phyloP scores from a whole-genome alignment of 2,329 filamentous ascomycete species.

The Aureobasidium sp. region DNA sequence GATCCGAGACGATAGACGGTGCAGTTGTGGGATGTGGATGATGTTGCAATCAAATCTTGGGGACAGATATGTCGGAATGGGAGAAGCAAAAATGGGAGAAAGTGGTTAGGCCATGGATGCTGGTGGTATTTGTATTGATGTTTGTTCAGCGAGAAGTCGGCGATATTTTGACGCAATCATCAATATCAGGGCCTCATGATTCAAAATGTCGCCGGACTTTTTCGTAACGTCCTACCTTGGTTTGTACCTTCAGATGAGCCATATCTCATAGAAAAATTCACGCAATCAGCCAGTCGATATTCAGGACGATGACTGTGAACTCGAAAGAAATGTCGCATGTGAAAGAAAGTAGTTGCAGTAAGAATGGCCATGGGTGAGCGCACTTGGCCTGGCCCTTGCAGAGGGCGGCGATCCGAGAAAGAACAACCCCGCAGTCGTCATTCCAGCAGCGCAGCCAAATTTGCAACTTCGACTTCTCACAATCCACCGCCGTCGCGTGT shows the following conservation, averaged over 20 bases:
- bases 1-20: background rate
- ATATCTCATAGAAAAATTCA: background rate
- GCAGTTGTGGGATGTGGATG: background rate
- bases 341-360: background rate
- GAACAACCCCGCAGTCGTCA: conserved; percentile 14
- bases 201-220: conserved; percentile 8
- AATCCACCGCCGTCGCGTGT: background rate
- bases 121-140: background rate
- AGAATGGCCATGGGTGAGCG: background rate
- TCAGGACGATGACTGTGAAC: background rate
- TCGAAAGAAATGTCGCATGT: background rate
- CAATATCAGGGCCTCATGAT: background rate
- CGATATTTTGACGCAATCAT: conserved; percentile 6
- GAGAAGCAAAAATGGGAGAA: background rate
- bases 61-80: background rate
- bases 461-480: conserved; percentile 15
- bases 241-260: background rate
- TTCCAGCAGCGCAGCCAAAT: conserved; percentile 2
- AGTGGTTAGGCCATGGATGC: background rate
- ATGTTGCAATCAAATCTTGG: background rate
- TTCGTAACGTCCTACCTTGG: background rate
- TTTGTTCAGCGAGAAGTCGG: background rate
- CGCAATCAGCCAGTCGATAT: background rate
- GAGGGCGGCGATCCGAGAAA: background rate
- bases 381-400: background rate